These are phyloP conservation scores for Pyricularia grisea DNA, from an alignment of 2,329 filamentous ascomycete species.

Conservation along the genomic window DNA sequence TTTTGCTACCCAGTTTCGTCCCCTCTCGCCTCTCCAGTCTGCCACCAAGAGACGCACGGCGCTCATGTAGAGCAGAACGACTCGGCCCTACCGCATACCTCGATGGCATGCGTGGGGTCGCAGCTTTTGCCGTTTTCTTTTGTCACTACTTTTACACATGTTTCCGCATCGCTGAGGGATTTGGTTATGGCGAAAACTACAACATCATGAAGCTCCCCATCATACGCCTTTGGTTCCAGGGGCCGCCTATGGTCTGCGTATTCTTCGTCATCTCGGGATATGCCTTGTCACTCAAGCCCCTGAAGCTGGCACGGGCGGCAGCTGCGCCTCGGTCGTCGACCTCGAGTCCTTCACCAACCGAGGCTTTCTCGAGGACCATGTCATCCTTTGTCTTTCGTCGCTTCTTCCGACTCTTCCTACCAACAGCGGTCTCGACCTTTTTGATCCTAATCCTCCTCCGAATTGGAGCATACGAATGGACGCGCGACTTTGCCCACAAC, in stretches of 20 bases:
- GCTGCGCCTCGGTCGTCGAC: slow-evolving; percentile 2
- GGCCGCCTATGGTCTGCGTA: slow-evolving; percentile 46
- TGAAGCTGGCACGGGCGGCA: slow-evolving; percentile 25
- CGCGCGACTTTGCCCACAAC: slow-evolving; percentile 33
- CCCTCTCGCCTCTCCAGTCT: slow-evolving; percentile 32
- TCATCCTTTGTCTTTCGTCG: slow-evolving; percentile 42
- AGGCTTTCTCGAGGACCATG: slow-evolving; percentile 30
- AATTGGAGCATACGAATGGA: slow-evolving; percentile 37
- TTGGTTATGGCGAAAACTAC: slow-evolving; percentile 34
- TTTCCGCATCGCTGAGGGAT: slow-evolving; percentile 41
- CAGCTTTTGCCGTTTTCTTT: slow-evolving; percentile 46
- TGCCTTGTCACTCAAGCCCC: slow-evolving; percentile 43
- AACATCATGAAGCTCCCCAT: slow-evolving; percentile 42
- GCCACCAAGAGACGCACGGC: slow-evolving; percentile 14
- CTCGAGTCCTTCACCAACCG: slow-evolving; percentile 8
- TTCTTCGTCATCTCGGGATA: slow-evolving; percentile 57
- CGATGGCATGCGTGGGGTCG: slow-evolving; percentile 47
- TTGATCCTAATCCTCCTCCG: slow-evolving; percentile 33
- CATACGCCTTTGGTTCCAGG: slow-evolving; percentile 42
- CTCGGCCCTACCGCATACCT: slow-evolving; percentile 46
- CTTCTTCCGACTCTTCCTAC: slow-evolving; percentile 40
- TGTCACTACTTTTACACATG: slow-evolving; percentile 46
- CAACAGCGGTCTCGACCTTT: slow-evolving; percentile 39
- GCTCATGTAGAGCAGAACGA: slow-evolving; percentile 20
- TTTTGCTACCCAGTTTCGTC: slow-evolving; percentile 44